phyloP scores from a whole-genome alignment of 78 protist species.

The Isochrysis galbana region DNA sequence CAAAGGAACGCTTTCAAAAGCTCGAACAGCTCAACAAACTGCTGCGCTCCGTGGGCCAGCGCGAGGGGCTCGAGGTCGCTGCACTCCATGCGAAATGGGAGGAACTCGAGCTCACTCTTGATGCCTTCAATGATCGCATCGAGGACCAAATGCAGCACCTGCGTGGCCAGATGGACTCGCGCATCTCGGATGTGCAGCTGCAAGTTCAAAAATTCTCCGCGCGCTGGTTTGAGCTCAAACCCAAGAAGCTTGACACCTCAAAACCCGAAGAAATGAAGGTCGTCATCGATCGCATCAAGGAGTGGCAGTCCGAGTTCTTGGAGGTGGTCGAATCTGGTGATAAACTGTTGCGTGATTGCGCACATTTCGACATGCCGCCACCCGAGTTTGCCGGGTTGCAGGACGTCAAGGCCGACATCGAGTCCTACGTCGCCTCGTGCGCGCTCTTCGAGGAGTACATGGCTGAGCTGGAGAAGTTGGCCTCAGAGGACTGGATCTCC shows the following conservation, averaged over 20 bases:
- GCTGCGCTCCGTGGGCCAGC: constrained; percentile 13
- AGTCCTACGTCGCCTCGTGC: constrained; percentile 2
- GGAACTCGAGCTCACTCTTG: background rate
- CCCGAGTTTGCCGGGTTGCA: constrained; percentile 15
- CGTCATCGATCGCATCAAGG: constrained; percentile 24
- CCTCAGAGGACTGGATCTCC: constrained; percentile 69
- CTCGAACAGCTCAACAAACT: constrained; percentile 32
- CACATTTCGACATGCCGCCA: constrained; percentile 32
- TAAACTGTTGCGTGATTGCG: constrained; percentile 7
- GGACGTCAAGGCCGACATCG: constrained; percentile 1
- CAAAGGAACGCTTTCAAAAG: background rate
- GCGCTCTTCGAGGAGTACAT: constrained; percentile 31
- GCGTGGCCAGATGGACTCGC: constrained; percentile 36
- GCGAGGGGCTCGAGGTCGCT: background rate
- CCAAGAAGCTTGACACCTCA: background rate
- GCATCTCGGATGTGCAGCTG: constrained; percentile 42
- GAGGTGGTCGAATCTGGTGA: background rate
- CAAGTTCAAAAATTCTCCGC: constrained; percentile 23
- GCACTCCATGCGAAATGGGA: background rate
- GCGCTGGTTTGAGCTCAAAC: constrained; percentile 59
- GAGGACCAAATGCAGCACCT: constrained; percentile 40
- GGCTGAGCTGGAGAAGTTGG: constrained; percentile 40
- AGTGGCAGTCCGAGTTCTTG: constrained; percentile 23
- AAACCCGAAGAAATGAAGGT: background rate
- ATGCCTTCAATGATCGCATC: constrained; percentile 42